Evolutionary conservation across 768 basidiomycete genomes (phyloP).

Genomic region (Psilocybe cubensis): DNA sequence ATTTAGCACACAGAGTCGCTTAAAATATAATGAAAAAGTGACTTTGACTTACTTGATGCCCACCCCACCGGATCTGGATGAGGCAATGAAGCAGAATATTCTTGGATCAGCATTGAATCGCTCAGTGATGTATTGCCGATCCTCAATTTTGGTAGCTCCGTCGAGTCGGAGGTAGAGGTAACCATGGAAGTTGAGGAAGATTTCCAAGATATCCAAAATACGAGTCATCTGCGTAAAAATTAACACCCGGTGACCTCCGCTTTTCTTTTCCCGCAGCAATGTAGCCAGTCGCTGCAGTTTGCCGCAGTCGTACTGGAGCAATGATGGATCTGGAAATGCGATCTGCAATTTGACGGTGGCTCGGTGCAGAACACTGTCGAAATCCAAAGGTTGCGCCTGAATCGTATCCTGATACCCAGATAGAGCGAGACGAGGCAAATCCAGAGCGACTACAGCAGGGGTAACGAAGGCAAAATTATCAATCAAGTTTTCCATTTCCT

Average conservation of each 20-base stretch:
- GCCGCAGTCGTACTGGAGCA: conserved; percentile 95
- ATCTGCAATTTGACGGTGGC: conserved; percentile 86
- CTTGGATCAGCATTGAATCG: conserved; percentile 79
- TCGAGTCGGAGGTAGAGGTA: conserved; percentile 94
- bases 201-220: conserved; percentile 92
- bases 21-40: conserved; percentile 15
- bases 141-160: conserved; percentile 94
- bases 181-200: conserved; percentile 90
- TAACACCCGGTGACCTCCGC: conserved; percentile 85
- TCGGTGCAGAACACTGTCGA: conserved; percentile 74
- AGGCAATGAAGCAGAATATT: conserved; percentile 88
- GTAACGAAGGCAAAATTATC: conserved; percentile 82
- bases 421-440: conserved; percentile 69
- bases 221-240: conserved; percentile 99
- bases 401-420: conserved; percentile 37
- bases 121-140: conserved; percentile 90
- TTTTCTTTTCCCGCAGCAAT: conserved; percentile 82
- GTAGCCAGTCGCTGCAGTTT: conserved; percentile 87
- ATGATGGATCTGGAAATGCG: conserved; percentile 88
- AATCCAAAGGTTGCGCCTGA: conserved; percentile 40
- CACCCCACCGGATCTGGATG: conserved; percentile 80
- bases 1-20: conserved; percentile 13
- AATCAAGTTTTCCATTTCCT: conserved; percentile 54
- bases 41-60: conserved; percentile 82
- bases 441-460: conserved; percentile 74